These are phyloP conservation scores for Penicillium mononematosum DNA, from an alignment of 495 filamentous ascomycete species.

Conservation along the genomic window DNA sequence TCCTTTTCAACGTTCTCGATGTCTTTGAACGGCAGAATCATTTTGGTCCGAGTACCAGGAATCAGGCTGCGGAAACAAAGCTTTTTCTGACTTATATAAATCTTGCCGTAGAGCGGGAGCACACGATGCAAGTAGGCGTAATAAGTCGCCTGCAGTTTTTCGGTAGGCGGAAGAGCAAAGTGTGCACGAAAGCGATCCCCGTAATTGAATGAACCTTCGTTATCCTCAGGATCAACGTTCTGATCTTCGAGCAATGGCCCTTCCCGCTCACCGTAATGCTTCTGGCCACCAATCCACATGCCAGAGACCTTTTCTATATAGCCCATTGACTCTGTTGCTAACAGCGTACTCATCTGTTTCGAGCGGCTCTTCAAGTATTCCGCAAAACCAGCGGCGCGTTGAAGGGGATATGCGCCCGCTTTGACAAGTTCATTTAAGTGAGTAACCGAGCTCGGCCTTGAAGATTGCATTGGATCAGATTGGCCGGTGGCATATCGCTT, in stretches of 20 bases:
- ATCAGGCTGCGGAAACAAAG: slow-evolving; percentile 93
- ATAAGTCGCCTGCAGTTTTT: slow-evolving; percentile 87
- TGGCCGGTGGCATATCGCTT: slow-evolving; percentile 18
- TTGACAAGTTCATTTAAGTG: slow-evolving; percentile 58
- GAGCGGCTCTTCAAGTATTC: slow-evolving; percentile 75
- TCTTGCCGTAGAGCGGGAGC: slow-evolving; percentile 91
- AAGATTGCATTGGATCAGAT: slow-evolving; percentile 20
- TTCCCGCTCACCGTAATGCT: slow-evolving; percentile 79
- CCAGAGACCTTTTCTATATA: slow-evolving; percentile 97
- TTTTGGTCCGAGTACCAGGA: slow-evolving; percentile 86
- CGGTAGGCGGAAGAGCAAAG: slow-evolving; percentile 80
- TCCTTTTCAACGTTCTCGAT: slow-evolving; percentile 94
- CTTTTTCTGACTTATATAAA: slow-evolving; percentile 86
- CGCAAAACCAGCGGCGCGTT: slow-evolving; percentile 81
- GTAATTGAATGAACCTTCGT: slow-evolving; percentile 59
- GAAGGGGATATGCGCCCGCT: slow-evolving; percentile 76
- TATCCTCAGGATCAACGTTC: slow-evolving; percentile 63
- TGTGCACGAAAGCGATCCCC: slow-evolving; percentile 80
- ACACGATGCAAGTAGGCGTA: slow-evolving; percentile 86
- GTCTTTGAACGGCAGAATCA: slow-evolving; percentile 88
- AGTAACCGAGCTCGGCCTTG: slow-evolving; percentile 8
- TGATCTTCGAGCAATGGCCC: slow-evolving; percentile 63
- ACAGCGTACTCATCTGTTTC: slow-evolving; percentile 76
- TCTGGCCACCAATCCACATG: slow-evolving; percentile 91
- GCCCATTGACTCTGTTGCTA: slow-evolving; percentile 93